Evolutionary conservation across 2,329 filamentous ascomycete species (phyloP).

Genomic region (Alternaria sp.): DNA sequence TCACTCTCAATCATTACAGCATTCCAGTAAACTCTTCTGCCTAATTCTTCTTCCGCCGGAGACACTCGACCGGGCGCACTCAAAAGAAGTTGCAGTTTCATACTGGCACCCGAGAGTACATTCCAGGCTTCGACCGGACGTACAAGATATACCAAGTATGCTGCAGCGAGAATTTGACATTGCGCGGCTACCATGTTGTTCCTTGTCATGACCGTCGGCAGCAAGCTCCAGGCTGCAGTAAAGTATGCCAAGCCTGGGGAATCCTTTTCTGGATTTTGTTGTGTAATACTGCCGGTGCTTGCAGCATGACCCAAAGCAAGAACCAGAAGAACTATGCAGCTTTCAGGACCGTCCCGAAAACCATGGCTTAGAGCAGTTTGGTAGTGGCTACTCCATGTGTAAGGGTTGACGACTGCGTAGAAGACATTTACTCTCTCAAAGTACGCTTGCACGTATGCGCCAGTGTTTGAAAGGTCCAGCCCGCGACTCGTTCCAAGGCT

Average conservation of each 20-base stretch:
- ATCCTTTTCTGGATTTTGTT: slow-evolving; percentile 72
- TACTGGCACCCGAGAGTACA: slow-evolving; percentile 78
- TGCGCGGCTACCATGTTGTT: slow-evolving; percentile 81
- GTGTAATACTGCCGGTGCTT: slow-evolving; percentile 77
- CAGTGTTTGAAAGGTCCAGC: slow-evolving; percentile 76
- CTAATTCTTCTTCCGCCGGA: slow-evolving; percentile 73
- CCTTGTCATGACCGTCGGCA: slow-evolving; percentile 80
- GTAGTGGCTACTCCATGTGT: slow-evolving; percentile 80
- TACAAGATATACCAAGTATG: slow-evolving; percentile 84
- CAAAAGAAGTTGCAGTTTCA: slow-evolving; percentile 80
- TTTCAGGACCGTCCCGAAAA: slow-evolving; percentile 80
- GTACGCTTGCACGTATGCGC: slow-evolving; percentile 78
- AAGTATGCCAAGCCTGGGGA: slow-evolving; percentile 82
- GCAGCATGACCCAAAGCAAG: slow-evolving; percentile 80
- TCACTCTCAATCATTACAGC: slow-evolving; percentile 80
- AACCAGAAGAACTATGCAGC: slow-evolving; percentile 81
- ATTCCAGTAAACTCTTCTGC: slow-evolving; percentile 86
- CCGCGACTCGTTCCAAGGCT: slow-evolving; percentile 65
- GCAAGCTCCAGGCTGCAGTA: slow-evolving; percentile 78
- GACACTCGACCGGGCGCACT: slow-evolving; percentile 77
- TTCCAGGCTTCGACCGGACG: slow-evolving; percentile 85
- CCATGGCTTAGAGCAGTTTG: slow-evolving; percentile 76
- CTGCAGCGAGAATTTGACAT: slow-evolving; percentile 80
- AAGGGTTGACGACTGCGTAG: slow-evolving; percentile 86
- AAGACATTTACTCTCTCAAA: slow-evolving; percentile 84